A percentile compares a stretch with the other conserved stretches of the same genome.
phyloP scores from a whole-genome alignment of 108 stramenopile genomes.

The Parmales sp. region DNA sequence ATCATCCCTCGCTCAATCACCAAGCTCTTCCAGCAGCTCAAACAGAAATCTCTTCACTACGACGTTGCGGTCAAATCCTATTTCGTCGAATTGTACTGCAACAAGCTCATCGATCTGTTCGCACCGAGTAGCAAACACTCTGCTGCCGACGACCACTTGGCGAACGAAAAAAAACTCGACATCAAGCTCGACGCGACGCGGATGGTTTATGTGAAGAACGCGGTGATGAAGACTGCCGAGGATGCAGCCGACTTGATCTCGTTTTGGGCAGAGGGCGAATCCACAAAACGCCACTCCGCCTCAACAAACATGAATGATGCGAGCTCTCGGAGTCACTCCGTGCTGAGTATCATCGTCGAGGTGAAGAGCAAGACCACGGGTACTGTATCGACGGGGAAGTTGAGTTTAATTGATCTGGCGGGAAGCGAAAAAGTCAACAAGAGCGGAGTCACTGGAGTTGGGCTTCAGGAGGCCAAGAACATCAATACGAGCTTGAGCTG shows the following conservation, averaged over 20 bases:
- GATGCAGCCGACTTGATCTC: background rate
- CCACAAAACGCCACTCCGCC: constrained; percentile 20
- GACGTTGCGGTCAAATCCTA: constrained; percentile 28
- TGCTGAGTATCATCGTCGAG: constrained; percentile 28
- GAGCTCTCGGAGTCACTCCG: constrained; percentile 30
- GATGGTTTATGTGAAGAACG: constrained; percentile 7
- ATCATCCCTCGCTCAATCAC: constrained; percentile 36
- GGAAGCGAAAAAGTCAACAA: constrained; percentile 49
- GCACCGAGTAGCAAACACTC: background rate
- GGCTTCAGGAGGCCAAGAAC: constrained; percentile 24
- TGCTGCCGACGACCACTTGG: background rate
- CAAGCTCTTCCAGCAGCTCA: constrained; percentile 24
- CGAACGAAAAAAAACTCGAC: background rate
- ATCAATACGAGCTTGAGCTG: constrained; percentile 25
- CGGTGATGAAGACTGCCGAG: background rate
- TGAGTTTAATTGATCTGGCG: constrained; percentile 50
- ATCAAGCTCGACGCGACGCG: background rate
- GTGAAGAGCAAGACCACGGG: constrained; percentile 21
- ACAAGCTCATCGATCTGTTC: constrained; percentile 47
- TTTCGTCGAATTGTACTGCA: constrained; percentile 61
- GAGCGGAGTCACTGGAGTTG: constrained; percentile 34
- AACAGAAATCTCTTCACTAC: constrained; percentile 5
- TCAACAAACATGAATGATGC: background rate
- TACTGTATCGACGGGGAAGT: constrained; percentile 16
- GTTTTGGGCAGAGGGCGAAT: background rate